These are phyloP conservation scores for Cryptococcus floricola DNA, from an alignment of 1,284 basidiomycete genomes.

Conservation along the genomic window DNA sequence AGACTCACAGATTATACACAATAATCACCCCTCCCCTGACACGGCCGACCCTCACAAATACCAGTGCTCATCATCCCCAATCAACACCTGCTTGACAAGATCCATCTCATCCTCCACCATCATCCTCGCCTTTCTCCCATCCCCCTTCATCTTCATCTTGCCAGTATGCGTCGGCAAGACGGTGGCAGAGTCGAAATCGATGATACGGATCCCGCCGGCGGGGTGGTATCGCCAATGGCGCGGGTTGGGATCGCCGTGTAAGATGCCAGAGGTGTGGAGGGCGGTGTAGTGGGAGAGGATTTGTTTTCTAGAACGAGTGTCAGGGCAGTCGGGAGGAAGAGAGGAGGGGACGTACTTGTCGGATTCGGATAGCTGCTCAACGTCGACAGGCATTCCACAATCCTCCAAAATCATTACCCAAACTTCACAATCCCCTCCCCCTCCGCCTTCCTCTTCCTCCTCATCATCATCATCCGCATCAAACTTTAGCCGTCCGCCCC, in stretches of 20 bases:
- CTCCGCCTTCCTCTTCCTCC: background rate
- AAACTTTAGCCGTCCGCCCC: background rate
- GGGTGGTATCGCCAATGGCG: background rate
- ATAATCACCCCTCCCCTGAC: no score
- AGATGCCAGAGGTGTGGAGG: background rate
- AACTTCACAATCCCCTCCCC: background rate
- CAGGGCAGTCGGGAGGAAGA: background rate
- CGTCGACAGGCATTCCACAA: background rate
- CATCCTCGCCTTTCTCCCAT: background rate
- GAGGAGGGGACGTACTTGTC: background rate
- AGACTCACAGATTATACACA: no score
- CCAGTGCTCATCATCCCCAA: background rate
- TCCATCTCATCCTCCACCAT: background rate
- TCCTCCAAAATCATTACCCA: background rate
- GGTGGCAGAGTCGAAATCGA: background rate
- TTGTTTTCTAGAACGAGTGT: background rate
- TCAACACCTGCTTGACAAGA: background rate
- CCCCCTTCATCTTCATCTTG: no score
- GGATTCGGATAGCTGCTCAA: background rate
- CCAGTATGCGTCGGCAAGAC: background rate
- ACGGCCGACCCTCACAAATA: background rate
- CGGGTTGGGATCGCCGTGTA: background rate
- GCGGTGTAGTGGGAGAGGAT: background rate
- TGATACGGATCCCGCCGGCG: background rate
- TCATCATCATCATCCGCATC: background rate